These are phyloP conservation scores for Morella rubra DNA, from an alignment of 306 rosid species.

Conservation along the genomic window DNA sequence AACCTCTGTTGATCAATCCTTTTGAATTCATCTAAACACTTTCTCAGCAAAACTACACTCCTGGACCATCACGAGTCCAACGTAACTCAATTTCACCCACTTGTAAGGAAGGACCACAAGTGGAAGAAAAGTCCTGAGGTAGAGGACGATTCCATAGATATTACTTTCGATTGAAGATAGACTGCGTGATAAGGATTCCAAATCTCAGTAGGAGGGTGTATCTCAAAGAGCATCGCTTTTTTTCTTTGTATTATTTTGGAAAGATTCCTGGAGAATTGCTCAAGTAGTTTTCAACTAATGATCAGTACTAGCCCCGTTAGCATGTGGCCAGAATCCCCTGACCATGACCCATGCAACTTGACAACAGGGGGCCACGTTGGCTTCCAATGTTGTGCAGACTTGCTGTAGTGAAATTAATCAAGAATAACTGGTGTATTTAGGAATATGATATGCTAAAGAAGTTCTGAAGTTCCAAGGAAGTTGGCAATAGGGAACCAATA, in stretches of 20 bases:
- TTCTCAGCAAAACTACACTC: not conserved
- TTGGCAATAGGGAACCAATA: not conserved
- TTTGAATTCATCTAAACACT: not conserved
- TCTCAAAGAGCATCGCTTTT: slow-evolving; percentile 35
- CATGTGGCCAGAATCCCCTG: slow-evolving; percentile 40
- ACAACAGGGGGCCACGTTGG: slow-evolving; percentile 24
- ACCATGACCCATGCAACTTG: slow-evolving; percentile 45
- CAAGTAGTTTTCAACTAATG: slow-evolving; percentile 54
- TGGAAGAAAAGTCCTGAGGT: slow-evolving; percentile 29
- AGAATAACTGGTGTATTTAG: not conserved
- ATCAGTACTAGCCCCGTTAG: slow-evolving; percentile 49
- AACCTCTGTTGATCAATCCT: too few species aligned
- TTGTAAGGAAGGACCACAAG: slow-evolving; percentile 46
- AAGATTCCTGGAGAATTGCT: slow-evolving; percentile 52
- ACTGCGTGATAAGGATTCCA: slow-evolving; percentile 55
- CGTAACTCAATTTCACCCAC: slow-evolving; percentile 30
- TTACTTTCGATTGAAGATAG: slow-evolving; percentile 37
- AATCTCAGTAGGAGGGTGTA: slow-evolving; percentile 36
- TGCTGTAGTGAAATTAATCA: slow-evolving; percentile 7
- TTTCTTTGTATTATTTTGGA: not conserved
- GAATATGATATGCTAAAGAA: slow-evolving; percentile 1
- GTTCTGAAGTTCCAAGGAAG: not conserved
- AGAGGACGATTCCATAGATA: slow-evolving; percentile 39
- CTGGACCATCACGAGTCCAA: slow-evolving; percentile 20
- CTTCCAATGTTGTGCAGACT: not conserved